Evolutionary conservation across 192 early-diverging fungal species (phyloP).

Genomic region (Umbelopsis isabellina): DNA sequence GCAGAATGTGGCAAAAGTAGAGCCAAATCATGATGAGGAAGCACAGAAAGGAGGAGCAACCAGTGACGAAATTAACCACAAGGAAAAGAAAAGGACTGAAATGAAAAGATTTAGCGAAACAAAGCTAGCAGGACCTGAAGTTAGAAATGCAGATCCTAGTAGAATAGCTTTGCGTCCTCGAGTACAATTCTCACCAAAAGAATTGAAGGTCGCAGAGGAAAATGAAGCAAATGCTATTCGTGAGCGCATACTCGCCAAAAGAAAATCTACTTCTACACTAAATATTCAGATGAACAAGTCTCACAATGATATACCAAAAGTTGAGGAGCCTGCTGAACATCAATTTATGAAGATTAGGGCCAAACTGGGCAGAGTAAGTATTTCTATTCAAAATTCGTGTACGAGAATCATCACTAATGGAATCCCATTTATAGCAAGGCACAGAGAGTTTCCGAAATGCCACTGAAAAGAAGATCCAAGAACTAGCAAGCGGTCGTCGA

Average conservation of each 20-base stretch:
- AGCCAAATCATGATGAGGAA: background rate
- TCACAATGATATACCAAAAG: background rate
- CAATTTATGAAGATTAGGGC: background rate
- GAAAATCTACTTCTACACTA: background rate
- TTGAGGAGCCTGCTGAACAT: background rate
- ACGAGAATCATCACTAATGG: background rate
- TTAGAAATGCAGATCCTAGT: too few species aligned
- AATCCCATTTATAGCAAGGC: background rate
- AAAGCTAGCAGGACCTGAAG: too few species aligned
- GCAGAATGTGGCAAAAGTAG: background rate
- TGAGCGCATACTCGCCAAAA: background rate
- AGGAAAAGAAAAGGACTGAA: background rate
- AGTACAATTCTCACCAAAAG: background rate
- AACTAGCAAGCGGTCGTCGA: background rate
- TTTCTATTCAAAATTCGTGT: background rate
- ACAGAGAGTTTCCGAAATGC: constrained; percentile 13
- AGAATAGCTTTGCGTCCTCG: too few species aligned
- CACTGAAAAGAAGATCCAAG: background rate
- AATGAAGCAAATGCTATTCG: constrained; percentile 7
- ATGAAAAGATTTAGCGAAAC: background rate
- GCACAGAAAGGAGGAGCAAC: too few species aligned
- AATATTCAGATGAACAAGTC: background rate
- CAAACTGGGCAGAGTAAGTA: background rate
- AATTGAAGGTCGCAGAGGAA: background rate
- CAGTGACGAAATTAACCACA: background rate